Evolutionary conservation across 768 basidiomycete species (phyloP).

Genomic region (Pisolithus marmoratus): DNA sequence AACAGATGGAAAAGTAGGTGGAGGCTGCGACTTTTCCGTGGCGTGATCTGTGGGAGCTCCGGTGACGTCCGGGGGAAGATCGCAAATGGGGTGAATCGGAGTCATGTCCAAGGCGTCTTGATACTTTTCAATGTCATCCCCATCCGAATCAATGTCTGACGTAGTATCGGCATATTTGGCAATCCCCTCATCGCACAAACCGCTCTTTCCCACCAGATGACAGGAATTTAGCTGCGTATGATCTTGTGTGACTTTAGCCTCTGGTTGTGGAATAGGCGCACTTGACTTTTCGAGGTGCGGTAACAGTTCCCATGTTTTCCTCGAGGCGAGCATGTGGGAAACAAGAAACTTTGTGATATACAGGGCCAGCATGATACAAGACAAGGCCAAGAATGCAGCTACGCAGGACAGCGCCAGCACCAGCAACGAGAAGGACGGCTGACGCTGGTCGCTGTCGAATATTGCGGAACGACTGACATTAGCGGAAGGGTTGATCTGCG

Average conservation of each 20-base stretch:
- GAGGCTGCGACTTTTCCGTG: not conserved
- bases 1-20: constrained; percentile 6
- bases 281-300: constrained; percentile 11
- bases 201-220: not conserved
- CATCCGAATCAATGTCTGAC: constrained; percentile 20
- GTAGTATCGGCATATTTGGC: constrained; percentile 5
- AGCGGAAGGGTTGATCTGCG: not conserved
- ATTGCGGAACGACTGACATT: not conserved
- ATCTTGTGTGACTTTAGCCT: not conserved
- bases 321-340: constrained; percentile 15
- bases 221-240: not conserved
- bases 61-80: constrained; percentile 16
- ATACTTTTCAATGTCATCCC: constrained; percentile 23
- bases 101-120: constrained; percentile 26
- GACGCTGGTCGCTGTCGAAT: not conserved
- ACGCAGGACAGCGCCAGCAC: constrained; percentile 23
- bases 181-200: constrained; percentile 1
- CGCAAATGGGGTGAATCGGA: constrained; percentile 12
- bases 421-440: constrained; percentile 6
- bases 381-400: constrained; percentile 18
- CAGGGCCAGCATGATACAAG: constrained; percentile 16
- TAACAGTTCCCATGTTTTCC: constrained; percentile 19
- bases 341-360: constrained; percentile 17
- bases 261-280: not conserved
- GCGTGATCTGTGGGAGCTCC: constrained; percentile 8